A percentile compares a stretch with the other conserved stretches of the same genome.
phyloP scores from a whole-genome alignment of 2,329 filamentous ascomycete genomes.

The Sodiomyces alkalinus region DNA sequence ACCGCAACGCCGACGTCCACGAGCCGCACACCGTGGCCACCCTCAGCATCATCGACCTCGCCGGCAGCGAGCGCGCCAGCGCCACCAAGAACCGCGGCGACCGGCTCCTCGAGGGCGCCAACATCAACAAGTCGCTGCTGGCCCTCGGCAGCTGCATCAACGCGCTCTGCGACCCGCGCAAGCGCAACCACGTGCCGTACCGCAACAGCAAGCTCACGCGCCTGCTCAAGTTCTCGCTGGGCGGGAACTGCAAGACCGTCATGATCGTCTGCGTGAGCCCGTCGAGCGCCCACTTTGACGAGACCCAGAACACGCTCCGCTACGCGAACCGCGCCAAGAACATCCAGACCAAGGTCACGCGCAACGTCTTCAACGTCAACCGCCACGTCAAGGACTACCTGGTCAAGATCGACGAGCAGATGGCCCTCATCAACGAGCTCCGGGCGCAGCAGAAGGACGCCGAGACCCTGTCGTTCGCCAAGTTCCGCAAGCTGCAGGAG shows the following conservation, averaged over 20 bases:
- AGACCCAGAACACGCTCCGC: slow-evolving; percentile 93
- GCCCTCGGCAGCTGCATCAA: slow-evolving; percentile 97
- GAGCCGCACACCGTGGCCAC: slow-evolving; percentile 98
- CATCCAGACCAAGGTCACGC: slow-evolving; percentile 98
- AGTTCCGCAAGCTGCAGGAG: slow-evolving; percentile 81
- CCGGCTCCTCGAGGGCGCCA: slow-evolving; percentile 80
- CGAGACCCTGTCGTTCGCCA: slow-evolving; percentile 66
- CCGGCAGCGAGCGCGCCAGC: slow-evolving; percentile 87
- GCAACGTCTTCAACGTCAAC: slow-evolving; percentile 98
- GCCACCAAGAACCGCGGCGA: slow-evolving; percentile 95
- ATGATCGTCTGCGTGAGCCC: slow-evolving; percentile 99
- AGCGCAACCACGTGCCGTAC: slow-evolving; percentile 89
- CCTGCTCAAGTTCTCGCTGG: slow-evolving; percentile 88
- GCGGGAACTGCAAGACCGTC: slow-evolving; percentile 95
- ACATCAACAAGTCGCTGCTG: slow-evolving; percentile 97
- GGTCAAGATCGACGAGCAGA: slow-evolving; percentile 98
- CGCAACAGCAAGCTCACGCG: slow-evolving; percentile 95
- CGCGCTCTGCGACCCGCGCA: slow-evolving; percentile 82
- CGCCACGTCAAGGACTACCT: slow-evolving; percentile 98
- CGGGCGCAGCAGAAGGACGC: slow-evolving; percentile 85
- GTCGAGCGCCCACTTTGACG: slow-evolving; percentile 91
- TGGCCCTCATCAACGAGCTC: slow-evolving; percentile 90
- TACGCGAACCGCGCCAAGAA: slow-evolving; percentile 98
- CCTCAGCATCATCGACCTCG: slow-evolving; percentile 92
- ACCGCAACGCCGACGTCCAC: slow-evolving; percentile 79